Conservation (phyloP, 1,139 yeast species). For the Pichiaceae sp. region DNA sequence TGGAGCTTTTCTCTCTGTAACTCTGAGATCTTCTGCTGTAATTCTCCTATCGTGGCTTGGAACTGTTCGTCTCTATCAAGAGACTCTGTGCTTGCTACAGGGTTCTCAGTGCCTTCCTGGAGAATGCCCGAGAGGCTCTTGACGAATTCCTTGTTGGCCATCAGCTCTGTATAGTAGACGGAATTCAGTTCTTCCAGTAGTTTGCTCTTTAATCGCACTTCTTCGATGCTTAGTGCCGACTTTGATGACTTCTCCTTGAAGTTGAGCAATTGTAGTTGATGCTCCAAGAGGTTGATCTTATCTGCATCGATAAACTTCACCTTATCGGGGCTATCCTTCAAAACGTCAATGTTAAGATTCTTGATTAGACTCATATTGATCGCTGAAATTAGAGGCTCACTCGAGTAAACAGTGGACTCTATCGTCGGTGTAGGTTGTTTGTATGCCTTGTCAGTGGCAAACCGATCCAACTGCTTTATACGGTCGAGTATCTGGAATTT, state of each 20-base stretch:
- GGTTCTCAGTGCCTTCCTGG: slow-evolving; percentile 2
- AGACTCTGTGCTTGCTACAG: slow-evolving; percentile 4
- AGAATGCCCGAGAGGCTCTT: slow-evolving; percentile 9
- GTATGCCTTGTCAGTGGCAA: too few relatives aligned
- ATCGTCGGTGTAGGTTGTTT: background rate
- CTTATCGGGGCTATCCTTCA: slow-evolving; percentile 9
- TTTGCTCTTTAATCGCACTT: slow-evolving; percentile 14
- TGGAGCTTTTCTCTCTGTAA: slow-evolving; percentile 22
- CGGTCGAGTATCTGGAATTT: slow-evolving; percentile 15
- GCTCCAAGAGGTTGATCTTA: slow-evolving; percentile 19
- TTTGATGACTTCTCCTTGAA: slow-evolving; percentile 16
- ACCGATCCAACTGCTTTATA: slow-evolving; percentile 14
- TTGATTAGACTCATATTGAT: slow-evolving; percentile 15
- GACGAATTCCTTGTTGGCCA: slow-evolving; percentile 19
- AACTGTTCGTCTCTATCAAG: slow-evolving; percentile 2
- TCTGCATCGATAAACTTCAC: slow-evolving; percentile 17
- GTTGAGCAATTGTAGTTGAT: slow-evolving; percentile 20
- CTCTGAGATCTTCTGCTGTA: slow-evolving; percentile 16
- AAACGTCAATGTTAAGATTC: slow-evolving; percentile 14
- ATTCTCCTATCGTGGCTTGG: slow-evolving; percentile 10
- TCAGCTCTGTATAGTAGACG: slow-evolving; percentile 21
- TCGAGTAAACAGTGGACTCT: background rate
- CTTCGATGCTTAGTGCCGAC: slow-evolving; percentile 7
- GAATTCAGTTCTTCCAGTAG: slow-evolving; percentile 17
- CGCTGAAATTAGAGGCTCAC: background rate